A percentile compares a stretch with the other conserved stretches of the same genome.
Conservation (phyloP, 2,329 filamentous ascomycete genomes). For the Fusarium nisikadoi region DNA sequence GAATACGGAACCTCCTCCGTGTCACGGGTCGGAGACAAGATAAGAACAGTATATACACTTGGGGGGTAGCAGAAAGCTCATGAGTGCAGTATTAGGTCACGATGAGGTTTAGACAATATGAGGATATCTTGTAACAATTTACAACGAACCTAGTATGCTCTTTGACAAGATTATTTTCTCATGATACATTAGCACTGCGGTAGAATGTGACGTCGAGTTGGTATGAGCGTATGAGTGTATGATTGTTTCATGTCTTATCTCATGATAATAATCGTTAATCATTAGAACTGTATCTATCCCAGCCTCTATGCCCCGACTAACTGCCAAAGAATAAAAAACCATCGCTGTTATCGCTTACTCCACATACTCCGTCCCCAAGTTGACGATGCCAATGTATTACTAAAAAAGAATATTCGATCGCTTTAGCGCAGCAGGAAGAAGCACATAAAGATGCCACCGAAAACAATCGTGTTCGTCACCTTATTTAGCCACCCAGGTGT, state of each 20-base stretch:
- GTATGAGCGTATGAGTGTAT: not conserved
- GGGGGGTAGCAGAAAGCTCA: not conserved
- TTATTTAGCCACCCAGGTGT: not conserved
- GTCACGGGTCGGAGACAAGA: conserved; percentile 18
- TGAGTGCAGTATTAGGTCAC: not conserved
- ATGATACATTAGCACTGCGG: not conserved
- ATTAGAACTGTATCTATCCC: not conserved
- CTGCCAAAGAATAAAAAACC: not conserved
- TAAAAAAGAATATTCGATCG: not conserved
- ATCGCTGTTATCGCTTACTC: not conserved
- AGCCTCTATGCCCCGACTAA: not conserved
- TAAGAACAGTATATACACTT: not conserved
- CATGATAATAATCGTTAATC: not conserved
- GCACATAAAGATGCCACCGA: not conserved
- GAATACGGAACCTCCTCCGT: conserved; percentile 28
- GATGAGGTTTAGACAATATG: not conserved
- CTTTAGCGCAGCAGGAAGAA: not conserved
- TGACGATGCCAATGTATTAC: not conserved
- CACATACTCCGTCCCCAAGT: not conserved
- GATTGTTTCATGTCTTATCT: not conserved
- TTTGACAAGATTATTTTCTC: not conserved
- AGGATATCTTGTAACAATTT: not conserved
- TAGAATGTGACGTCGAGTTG: not conserved
- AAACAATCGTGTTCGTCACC: not conserved
- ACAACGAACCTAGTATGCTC: not conserved